Evolutionary conservation across 495 filamentous ascomycete species (phyloP), one percentile per base, ranked within the genome.

Genomic region (Neurospora africana): DNA sequence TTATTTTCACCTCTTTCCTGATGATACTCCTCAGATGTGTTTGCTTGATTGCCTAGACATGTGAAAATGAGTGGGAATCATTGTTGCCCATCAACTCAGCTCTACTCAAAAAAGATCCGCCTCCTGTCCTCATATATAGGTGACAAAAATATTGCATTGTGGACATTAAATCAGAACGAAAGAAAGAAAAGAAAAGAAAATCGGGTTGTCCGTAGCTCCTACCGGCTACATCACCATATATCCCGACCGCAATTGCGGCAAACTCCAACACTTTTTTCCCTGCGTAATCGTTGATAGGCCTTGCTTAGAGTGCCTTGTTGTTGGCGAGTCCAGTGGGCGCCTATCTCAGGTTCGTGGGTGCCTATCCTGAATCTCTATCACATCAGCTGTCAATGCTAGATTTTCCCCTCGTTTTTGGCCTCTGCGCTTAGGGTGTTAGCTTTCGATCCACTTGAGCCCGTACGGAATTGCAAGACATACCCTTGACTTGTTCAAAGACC

Each of bases 401-500:
- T 84, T 80, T 92, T 92, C 69, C 91, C 78, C 0, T 79, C 78
- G 33, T 75, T 75, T 40, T 74, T 75, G 43, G 78, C 78, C 58
- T 79, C 78, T 79, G 74, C 30, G 39, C 11, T 9, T 9, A 71
- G 5, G 2, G 5, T 5, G 72, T 79, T 65, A 78, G 74, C 68
- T 65, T 71, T 19, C 5, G 4, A 33, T 39, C 47, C 23, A 41
- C 7, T 13, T 72, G 11, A 21, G 1, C 61, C 0, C 1, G 19
- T 27, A 17, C 27, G 47, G n/a, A 58, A 2, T 35, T 10, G 38
- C 21, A 21, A 23, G 21, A 80, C 77, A 75, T 81, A 87, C 86
- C 93, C 77, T 90, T 91, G 78, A 99, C 94, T 84, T 98, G 95
- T 77, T 96, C 94, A 81, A 98, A 98, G 36, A 97, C 95, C 89